Evolutionary conservation across 2,329 filamentous ascomycete species (phyloP).

Genomic region (Fusarium circinatum): DNA sequence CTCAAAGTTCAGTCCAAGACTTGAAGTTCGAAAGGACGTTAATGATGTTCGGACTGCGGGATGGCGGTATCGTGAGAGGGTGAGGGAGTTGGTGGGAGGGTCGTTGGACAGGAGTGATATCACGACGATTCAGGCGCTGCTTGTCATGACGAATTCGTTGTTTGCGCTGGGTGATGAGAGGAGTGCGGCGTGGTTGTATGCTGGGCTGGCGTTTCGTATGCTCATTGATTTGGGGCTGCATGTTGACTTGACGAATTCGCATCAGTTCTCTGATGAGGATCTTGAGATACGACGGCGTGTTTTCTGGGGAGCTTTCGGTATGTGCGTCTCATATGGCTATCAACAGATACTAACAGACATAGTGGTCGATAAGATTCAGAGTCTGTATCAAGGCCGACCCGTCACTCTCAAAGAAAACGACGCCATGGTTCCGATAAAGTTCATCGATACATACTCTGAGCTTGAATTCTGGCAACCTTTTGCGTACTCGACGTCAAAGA

Average conservation of each 20-base stretch:
- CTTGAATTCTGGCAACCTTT: conserved; percentile 62
- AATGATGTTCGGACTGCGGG: conserved; percentile 60
- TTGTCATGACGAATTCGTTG: conserved; percentile 62
- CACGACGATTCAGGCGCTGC: conserved; percentile 64
- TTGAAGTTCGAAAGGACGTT: conserved; percentile 56
- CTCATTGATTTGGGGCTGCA: conserved; percentile 57
- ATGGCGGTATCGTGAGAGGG: conserved; percentile 58
- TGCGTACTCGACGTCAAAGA: conserved; percentile 25
- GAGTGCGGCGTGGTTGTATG: conserved; percentile 66
- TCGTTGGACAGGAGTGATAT: conserved; percentile 60
- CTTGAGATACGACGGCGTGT: conserved; percentile 36
- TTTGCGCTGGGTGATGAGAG: conserved; percentile 62
- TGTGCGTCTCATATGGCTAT: accelerated
- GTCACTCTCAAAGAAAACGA: conserved; percentile 58
- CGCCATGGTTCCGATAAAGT: conserved; percentile 57
- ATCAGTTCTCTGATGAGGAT: conserved; percentile 18
- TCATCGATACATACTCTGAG: conserved; percentile 63
- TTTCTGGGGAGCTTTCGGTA: conserved; percentile 37
- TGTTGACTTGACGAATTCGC: conserved; percentile 37
- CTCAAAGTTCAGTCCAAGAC: conserved; percentile 57
- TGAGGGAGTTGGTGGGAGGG: conserved; percentile 57
- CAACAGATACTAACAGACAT: not conserved
- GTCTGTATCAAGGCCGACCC: conserved; percentile 64
- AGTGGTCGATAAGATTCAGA: conserved; percentile 61
- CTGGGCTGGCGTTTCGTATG: conserved; percentile 57